Conservation (phyloP, 2,329 filamentous ascomycete genomes). For the Whalleya microplaca region DNA sequence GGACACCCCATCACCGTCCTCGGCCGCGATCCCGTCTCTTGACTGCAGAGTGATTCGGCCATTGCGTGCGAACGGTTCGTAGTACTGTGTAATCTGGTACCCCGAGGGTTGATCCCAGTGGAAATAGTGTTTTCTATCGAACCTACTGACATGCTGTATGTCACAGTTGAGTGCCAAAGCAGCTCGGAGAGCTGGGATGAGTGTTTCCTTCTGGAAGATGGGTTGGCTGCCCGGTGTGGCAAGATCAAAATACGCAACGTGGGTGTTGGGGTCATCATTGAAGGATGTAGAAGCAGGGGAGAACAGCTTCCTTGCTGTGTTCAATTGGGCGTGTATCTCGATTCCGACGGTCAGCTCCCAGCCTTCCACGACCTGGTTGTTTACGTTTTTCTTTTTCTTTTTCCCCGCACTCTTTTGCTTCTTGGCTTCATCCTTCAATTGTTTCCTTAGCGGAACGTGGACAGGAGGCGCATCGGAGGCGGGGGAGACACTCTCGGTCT, state of each 20-base stretch:
- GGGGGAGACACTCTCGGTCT: slow-evolving; percentile 36
- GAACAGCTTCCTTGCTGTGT: slow-evolving; percentile 88
- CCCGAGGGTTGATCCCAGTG: slow-evolving; percentile 97
- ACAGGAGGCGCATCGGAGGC: slow-evolving; percentile 20
- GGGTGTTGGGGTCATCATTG: slow-evolving; percentile 76
- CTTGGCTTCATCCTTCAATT: slow-evolving; percentile 70
- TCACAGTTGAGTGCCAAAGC: slow-evolving; percentile 82
- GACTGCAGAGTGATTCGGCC: slow-evolving; percentile 72
- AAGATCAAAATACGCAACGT: slow-evolving; percentile 86
- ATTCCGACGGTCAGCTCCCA: slow-evolving; percentile 97
- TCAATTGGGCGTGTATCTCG: slow-evolving; percentile 95
- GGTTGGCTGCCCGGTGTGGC: slow-evolving; percentile 91
- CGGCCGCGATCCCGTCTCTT: slow-evolving; percentile 77
- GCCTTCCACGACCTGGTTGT: slow-evolving; percentile 59
- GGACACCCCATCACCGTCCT: slow-evolving; percentile 70
- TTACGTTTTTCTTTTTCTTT: slow-evolving; percentile 50
- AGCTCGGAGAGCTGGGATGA: slow-evolving; percentile 88
- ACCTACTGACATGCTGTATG: slow-evolving; percentile 76
- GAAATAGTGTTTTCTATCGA: slow-evolving; percentile 98
- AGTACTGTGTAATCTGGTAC: slow-evolving; percentile 98
- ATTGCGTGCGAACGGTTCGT: slow-evolving; percentile 70
- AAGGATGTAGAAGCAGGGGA: slow-evolving; percentile 71
- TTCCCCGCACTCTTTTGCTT: slow-evolving; percentile 49
- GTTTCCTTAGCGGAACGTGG: slow-evolving; percentile 66
- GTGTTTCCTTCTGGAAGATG: slow-evolving; percentile 77